Evolutionary conservation across 2,329 filamentous ascomycete species (phyloP).

Genomic region (Rutstroemia sp.): DNA sequence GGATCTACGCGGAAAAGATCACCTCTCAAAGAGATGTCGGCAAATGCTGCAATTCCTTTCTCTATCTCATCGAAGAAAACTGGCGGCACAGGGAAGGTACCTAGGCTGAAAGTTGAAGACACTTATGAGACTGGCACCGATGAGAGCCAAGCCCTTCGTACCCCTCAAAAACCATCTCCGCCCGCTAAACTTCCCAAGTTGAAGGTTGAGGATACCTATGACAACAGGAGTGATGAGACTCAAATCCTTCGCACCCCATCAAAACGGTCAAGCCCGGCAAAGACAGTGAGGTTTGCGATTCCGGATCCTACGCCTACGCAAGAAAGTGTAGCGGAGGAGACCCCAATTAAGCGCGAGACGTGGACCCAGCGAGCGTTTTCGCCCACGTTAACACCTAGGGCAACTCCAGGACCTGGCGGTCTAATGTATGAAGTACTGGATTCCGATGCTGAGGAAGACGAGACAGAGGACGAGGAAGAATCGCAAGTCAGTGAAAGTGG

Average conservation of each 20-base stretch:
- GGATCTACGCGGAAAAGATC: conserved; percentile 12
- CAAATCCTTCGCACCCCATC: conserved; percentile 16
- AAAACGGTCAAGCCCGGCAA: conserved; percentile 22
- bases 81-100: conserved; percentile 12
- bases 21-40: conserved; percentile 18
- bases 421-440: conserved; percentile 23
- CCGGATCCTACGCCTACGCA: conserved; percentile 3
- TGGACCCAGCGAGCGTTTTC: not conserved
- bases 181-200: conserved; percentile 18
- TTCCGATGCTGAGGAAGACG: conserved; percentile 23
- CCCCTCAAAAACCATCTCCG: too few species aligned
- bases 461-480: conserved; percentile 3
- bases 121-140: conserved; percentile 20
- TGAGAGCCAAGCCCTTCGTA: conserved; percentile 12
- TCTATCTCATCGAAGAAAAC: conserved; percentile 9
- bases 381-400: not conserved
- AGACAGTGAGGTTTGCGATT: conserved; percentile 24
- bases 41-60: conserved; percentile 23
- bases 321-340: conserved; percentile 8
- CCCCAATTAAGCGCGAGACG: conserved; percentile 1
- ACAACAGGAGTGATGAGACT: conserved; percentile 16
- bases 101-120: conserved; percentile 23
- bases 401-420: not conserved
- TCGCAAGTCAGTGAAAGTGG: not conserved
- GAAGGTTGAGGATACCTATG: conserved; percentile 24